Evolutionary conservation across 2,329 filamentous ascomycete genomes (phyloP).

Genomic region (Colletotrichum truncatum): DNA sequence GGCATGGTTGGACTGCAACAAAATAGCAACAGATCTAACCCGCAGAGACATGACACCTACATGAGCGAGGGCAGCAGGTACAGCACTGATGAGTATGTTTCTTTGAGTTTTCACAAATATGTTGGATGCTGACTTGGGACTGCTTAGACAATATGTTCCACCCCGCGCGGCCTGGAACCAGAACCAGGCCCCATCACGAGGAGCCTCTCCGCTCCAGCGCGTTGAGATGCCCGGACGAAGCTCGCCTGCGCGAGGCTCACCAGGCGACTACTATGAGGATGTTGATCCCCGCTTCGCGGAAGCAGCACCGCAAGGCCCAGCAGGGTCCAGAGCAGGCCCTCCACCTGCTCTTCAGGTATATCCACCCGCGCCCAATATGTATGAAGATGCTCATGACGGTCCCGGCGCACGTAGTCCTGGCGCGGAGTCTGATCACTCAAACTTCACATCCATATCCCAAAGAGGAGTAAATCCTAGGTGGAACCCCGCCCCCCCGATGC

Average conservation of each 20-base stretch:
- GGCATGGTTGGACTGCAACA: constrained; percentile 80
- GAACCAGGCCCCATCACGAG: constrained; percentile 51
- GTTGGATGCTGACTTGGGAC: constrained; percentile 42
- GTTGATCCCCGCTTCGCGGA: constrained; percentile 85
- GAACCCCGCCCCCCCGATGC: constrained; percentile 64
- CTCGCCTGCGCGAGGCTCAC: constrained; percentile 43
- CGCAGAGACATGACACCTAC: constrained; percentile 56
- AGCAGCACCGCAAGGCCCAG: constrained; percentile 6
- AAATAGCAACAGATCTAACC: constrained; percentile 42
- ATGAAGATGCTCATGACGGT: constrained; percentile 70
- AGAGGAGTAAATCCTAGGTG: constrained; percentile 89
- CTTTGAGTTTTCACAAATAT: constrained; percentile 31
- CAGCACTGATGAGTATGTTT: constrained; percentile 75
- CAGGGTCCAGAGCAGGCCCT: constrained; percentile 33
- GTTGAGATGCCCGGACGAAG: constrained; percentile 47
- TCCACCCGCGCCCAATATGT: constrained; percentile 51
- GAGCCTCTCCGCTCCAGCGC: constrained; percentile 53
- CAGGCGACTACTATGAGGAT: constrained; percentile 85
- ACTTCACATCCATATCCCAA: constrained; percentile 92
- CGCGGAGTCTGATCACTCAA: constrained; percentile 79
- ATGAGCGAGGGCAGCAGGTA: constrained; percentile 78
- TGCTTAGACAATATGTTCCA: constrained; percentile 63
- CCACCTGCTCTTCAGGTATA: constrained; percentile 27
- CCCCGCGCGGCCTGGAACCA: constrained; percentile 65
- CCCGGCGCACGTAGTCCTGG: constrained; percentile 70